A percentile compares a stretch with the other conserved stretches of the same genome.
Evolutionary conservation across 345 rosid genomes (phyloP).

Genomic region (Toxicodendron radicans): DNA sequence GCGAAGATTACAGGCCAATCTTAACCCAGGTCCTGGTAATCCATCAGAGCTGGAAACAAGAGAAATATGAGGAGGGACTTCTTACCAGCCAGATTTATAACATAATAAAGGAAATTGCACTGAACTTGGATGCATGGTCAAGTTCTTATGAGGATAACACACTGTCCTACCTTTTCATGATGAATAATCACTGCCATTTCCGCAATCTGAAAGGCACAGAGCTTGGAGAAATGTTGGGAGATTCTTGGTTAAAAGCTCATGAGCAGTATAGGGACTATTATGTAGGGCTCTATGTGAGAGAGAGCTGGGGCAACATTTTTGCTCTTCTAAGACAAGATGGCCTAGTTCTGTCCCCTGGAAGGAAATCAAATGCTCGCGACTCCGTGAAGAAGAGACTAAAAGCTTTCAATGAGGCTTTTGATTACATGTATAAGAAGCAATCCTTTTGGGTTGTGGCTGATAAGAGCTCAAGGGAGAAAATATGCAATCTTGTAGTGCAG

Average conservation of each 20-base stretch:
- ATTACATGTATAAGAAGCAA: slow-evolving; percentile 57
- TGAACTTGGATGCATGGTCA: slow-evolving; percentile 77
- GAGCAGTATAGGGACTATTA: slow-evolving; percentile 68
- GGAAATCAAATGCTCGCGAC: slow-evolving; percentile 25
- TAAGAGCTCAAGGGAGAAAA: slow-evolving; percentile 52
- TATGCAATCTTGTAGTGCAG: slow-evolving; percentile 43
- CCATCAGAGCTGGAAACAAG: slow-evolving; percentile 63
- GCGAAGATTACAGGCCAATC: slow-evolving; percentile 46
- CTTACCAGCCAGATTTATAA: slow-evolving; percentile 48
- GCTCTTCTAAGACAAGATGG: slow-evolving; percentile 30
- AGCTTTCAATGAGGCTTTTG: slow-evolving; percentile 57
- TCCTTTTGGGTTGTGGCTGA: slow-evolving; percentile 59
- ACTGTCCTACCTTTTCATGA: slow-evolving; percentile 76
- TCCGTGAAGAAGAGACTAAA: slow-evolving; percentile 38
- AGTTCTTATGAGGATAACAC: slow-evolving; percentile 40
- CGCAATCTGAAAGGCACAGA: slow-evolving; percentile 50
- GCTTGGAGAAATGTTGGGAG: slow-evolving; percentile 81
- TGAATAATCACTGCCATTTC: slow-evolving; percentile 80
- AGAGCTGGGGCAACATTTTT: slow-evolving; percentile 61
- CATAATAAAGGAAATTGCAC: slow-evolving; percentile 55
- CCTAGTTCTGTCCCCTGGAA: slow-evolving; percentile 23
- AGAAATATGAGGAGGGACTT: slow-evolving; percentile 45
- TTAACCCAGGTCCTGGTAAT: slow-evolving; percentile 59
- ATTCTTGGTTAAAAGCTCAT: slow-evolving; percentile 67
- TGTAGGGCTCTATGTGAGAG: slow-evolving; percentile 57